Evolutionary conservation across 805 yeast species (phyloP).

Genomic region (Cyberlindnera nakhonratchasimensis): DNA sequence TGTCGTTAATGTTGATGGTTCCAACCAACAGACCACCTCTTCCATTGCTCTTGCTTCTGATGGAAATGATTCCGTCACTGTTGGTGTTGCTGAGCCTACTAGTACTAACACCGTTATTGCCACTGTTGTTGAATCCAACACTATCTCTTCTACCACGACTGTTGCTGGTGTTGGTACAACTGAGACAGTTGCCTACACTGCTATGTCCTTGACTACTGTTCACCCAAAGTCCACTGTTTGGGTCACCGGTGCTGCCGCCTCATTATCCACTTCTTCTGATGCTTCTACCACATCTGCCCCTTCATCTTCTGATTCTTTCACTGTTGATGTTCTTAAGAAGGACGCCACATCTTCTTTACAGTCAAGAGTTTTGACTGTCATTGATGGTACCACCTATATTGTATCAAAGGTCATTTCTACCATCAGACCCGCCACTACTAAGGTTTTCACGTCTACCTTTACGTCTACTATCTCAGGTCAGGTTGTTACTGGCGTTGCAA

Average conservation of each 20-base stretch:
- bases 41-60: conserved; percentile 19
- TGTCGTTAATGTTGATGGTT: conserved; percentile 30
- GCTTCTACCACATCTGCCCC: conserved; percentile 8
- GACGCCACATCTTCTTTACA: conserved; percentile 4
- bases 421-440: conserved; percentile 25
- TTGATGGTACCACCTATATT: conserved; percentile 26
- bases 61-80: conserved; percentile 13
- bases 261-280: conserved; percentile 9
- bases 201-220: conserved; percentile 23
- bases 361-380: conserved; percentile 14
- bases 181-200: conserved; percentile 22
- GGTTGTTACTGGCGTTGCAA: conserved; percentile 16
- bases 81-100: conserved; percentile 25
- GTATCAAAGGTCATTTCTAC: conserved; percentile 25
- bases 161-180: conserved; percentile 9
- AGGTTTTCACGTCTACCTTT: conserved; percentile 23
- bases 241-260: conserved; percentile 20
- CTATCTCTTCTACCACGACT: conserved; percentile 19
- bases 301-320: neutral
- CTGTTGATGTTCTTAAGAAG: neutral
- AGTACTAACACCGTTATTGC: conserved; percentile 16
- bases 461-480: conserved; percentile 21
- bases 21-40: conserved; percentile 25
- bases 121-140: conserved; percentile 3
- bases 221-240: conserved; percentile 25